Percentiles rank a stretch among this genome's conserved stretches.
These are phyloP conservation scores for Bacidia rubella DNA, from an alignment of 495 filamentous ascomycete species.

Conservation along the genomic window DNA sequence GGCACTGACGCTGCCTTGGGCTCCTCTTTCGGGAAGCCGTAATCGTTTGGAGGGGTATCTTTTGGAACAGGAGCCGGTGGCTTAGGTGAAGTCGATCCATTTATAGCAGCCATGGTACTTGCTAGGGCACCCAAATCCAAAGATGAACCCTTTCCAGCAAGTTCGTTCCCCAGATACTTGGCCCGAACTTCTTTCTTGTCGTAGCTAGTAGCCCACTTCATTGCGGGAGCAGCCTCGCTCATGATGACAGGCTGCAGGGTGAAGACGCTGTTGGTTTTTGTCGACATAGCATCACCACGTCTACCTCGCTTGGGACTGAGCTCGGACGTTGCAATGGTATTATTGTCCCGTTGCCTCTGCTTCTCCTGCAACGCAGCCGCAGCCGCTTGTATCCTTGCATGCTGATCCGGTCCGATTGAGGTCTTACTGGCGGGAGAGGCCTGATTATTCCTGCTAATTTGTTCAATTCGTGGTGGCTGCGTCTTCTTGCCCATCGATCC, in stretches of 20 bases:
- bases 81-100: conserved; percentile 15
- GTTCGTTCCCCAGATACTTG: conserved; percentile 62
- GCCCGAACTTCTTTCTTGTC: conserved; percentile 74
- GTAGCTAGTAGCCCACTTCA: conserved; percentile 90
- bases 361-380: conserved; percentile 66
- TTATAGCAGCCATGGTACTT: conserved; percentile 4
- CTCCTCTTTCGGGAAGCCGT: conserved; percentile 14
- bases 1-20: conserved; percentile 14
- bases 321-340: conserved; percentile 5
- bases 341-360: conserved; percentile 43
- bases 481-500: conserved; percentile 47
- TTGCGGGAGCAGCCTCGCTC: conserved; percentile 76
- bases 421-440: conserved; percentile 56
- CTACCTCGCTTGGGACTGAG: conserved; percentile 25
- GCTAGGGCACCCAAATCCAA: conserved; percentile 15
- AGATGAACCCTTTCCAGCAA: conserved; percentile 48
- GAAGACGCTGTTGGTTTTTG: conserved; percentile 82
- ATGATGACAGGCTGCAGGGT: conserved; percentile 78
- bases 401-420: conserved; percentile 82
- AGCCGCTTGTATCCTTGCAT: conserved; percentile 81
- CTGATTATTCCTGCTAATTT: conserved; percentile 34
- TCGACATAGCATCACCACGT: conserved; percentile 37
- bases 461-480: conserved; percentile 28
- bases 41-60: conserved; percentile 17
- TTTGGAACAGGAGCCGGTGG: conserved; percentile 12